Evolutionary conservation across 257 asterid species (phyloP), one percentile per base, ranked within the genome.

Genomic region (Dorcoceras hygrometricum): DNA sequence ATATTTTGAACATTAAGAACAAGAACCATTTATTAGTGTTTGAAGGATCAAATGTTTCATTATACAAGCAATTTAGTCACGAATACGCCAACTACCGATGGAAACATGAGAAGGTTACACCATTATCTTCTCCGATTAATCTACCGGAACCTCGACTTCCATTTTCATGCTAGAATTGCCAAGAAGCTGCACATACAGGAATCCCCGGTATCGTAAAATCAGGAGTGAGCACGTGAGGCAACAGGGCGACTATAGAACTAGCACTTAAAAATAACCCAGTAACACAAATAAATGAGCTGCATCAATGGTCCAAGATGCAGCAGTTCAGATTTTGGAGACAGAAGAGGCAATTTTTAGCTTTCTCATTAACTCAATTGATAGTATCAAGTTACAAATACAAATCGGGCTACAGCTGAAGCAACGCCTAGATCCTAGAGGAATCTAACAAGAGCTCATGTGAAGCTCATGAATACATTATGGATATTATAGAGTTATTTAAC

Each of bases 101-200:
- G 2, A 46, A 46, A 43, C 1, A 11, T 10, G 2, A n/a, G 23
- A 53, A 53, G 58, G 24, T 22, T 4, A 19, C 58, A 19, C 24
- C 23, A 32, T n/a, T 14, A 8, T 51, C 54, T 23, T 59, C 76
- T 73, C 81, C 4, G 51, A 43, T 43, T 78, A 87, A 77, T 87
- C 95, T 70, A 87, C 85, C 18, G 95, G 91, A 70, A 87, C 87
- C 74, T 87, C 95, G 8, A 87, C 95, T 66, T 87, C 95, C 90
- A 83, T 83, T 84, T 74, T 83, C 77, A 85, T 23, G 36, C 32
- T 86, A 51, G 88, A 63, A 80, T 78, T 80, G 68, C 86, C 83
- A 73, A 87, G 86, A 78, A 85, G 81, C 95, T 87, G 90, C 77
- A 62, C 48, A 56, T 22, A 57, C 51, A 43, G 51, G 51, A 24